Evolutionary conservation across 345 rosid species (phyloP), one percentile per base, ranked within the genome.

Genomic region (Cardamine occulta): DNA sequence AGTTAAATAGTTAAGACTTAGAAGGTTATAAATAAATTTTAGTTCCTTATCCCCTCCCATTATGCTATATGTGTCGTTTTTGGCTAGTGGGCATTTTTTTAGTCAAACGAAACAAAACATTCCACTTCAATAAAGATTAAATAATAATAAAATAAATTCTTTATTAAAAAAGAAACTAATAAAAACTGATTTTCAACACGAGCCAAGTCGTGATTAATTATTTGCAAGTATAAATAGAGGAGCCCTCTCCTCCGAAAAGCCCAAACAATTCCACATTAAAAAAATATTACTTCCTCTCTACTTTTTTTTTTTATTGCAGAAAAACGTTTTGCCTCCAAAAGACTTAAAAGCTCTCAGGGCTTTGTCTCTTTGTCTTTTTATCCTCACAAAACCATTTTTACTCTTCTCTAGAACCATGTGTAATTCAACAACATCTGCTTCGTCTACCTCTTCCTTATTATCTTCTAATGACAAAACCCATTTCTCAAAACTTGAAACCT

Each of bases 381-480:
- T 44, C 71, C 66, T 63, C 62, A 40, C 37, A 66, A 53, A 59
- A 24, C 24, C 13, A 18, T 53, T 52, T 65, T 69, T 37, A 55
- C 17, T 66, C 34, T 73, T 31, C 71, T 75, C 62, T 8, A 49
- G 40, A 70, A 67, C 17, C 66, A 89, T 88, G 96, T 87, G 88
- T 78, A 90, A 85, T 75, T 80, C 86, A 72, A 84, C 80, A 45
- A 83, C 95, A 60, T 82, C 91, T 47, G 52, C 23, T 70, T 83
- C 86, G 61, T 82, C 92, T 14, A 73, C 87, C 8, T 63, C 76
- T 51, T 77, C 93, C 55, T 77, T 88, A 51, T 76, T 75, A 65
- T 72, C 84, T 72, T 68, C 87, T 73, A 72, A 69, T 19, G 68
- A 77, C 28, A 81, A 74, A 73, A 62, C 85, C 75, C 79, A 75